Conservation (phyloP, 805 yeast genomes). For the Dipodascopsis tothii region DNA sequence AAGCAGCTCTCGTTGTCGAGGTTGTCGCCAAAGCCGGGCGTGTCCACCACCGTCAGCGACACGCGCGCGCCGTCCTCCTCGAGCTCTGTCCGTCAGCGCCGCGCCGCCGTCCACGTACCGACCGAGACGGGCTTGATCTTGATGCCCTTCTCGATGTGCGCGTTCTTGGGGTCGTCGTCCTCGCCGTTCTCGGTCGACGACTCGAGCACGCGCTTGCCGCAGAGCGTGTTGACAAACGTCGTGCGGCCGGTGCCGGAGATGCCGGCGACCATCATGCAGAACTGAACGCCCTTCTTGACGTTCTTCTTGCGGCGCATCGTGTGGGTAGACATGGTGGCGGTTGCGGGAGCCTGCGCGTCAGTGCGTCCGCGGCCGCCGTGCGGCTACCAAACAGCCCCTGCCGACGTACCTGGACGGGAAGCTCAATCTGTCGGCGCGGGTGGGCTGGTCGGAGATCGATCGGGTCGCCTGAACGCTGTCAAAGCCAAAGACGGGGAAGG, state of each 20-base stretch:
- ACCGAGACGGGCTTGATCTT: slow-evolving; percentile 42
- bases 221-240: slow-evolving; percentile 62
- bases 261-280: slow-evolving; percentile 65
- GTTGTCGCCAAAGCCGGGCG: slow-evolving; percentile 75
- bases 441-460: too few relatives aligned
- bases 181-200: slow-evolving; percentile 16
- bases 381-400: too few relatives aligned
- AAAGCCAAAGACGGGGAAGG: too few relatives aligned
- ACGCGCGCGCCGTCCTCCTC: slow-evolving; percentile 49
- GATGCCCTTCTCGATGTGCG: slow-evolving; percentile 35
- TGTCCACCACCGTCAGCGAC: slow-evolving; percentile 52
- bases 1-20: slow-evolving; percentile 49
- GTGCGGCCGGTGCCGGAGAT: slow-evolving; percentile 68
- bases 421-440: too few relatives aligned
- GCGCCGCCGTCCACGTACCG: slow-evolving; percentile 9
- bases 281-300: slow-evolving; percentile 53
- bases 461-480: too few relatives aligned
- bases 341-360: background rate
- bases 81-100: slow-evolving; percentile 31
- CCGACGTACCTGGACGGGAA: too few relatives aligned
- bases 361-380: too few relatives aligned
- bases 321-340: background rate
- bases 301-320: slow-evolving; percentile 50
- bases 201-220: slow-evolving; percentile 44
- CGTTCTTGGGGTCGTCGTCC: slow-evolving; percentile 30